phyloP scores from a whole-genome alignment of 345 rosid species.

The Passiflora organensis region DNA sequence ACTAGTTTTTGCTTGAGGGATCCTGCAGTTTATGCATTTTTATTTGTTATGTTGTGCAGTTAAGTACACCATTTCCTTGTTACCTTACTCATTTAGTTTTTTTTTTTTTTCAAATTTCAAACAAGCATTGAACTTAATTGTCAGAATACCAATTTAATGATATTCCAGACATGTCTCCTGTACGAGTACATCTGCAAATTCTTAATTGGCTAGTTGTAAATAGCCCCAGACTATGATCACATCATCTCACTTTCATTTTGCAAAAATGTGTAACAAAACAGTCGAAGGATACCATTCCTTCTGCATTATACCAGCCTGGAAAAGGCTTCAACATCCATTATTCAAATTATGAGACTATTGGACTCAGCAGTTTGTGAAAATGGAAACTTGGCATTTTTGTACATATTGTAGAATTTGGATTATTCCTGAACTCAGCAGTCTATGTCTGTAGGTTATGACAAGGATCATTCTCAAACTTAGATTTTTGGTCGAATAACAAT shows the following conservation, averaged over 20 bases:
- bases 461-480: background rate
- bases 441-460: background rate
- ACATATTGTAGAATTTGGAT: background rate
- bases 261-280: too few relatives aligned
- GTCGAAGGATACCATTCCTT: too few relatives aligned
- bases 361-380: background rate
- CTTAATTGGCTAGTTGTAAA: too few relatives aligned
- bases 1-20: background rate
- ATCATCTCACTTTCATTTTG: too few relatives aligned
- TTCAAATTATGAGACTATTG: too few relatives aligned
- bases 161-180: too few relatives aligned
- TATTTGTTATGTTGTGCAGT: background rate
- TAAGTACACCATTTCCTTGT: background rate
- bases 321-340: too few relatives aligned
- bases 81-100: background rate
- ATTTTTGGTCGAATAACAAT: conserved; percentile 40
- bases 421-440: background rate
- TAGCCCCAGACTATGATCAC: too few relatives aligned
- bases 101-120: background rate
- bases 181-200: too few relatives aligned
- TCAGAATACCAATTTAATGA: too few relatives aligned
- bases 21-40: background rate
- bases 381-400: background rate
- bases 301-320: too few relatives aligned
- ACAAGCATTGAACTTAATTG: background rate